phyloP scores from a whole-genome alignment of 495 filamentous ascomycete genomes.

The Annulohypoxylon moriforme region DNA sequence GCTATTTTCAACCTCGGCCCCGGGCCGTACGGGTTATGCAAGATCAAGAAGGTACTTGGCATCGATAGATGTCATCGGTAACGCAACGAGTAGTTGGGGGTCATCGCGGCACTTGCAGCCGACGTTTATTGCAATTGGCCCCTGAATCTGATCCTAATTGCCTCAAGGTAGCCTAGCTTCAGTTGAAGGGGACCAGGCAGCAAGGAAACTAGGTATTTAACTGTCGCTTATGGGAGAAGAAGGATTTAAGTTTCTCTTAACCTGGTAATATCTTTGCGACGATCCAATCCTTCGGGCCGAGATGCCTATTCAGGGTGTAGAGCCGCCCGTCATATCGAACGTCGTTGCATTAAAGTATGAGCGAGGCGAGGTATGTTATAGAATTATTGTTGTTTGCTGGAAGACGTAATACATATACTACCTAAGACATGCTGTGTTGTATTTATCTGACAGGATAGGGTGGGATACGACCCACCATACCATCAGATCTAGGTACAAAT shows the following conservation, averaged over 20 bases:
- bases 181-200: background rate
- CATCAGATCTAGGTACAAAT: background rate
- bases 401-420: background rate
- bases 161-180: background rate
- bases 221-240: background rate
- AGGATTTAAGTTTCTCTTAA: conserved; percentile 7
- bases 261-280: background rate
- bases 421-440: background rate
- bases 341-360: conserved; percentile 10
- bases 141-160: background rate
- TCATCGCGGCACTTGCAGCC: conserved; percentile 9
- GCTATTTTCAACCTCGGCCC: background rate
- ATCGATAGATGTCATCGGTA: conserved; percentile 5
- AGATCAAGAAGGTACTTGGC: conserved; percentile 1
- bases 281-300: conserved; percentile 27
- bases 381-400: background rate
- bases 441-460: no score
- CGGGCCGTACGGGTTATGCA: conserved; percentile 7
- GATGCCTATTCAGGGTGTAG: conserved; percentile 15
- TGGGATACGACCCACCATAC: background rate
- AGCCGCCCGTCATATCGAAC: conserved; percentile 3
- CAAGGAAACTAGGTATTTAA: background rate
- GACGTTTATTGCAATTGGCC: background rate
- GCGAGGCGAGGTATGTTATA: background rate
- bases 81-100: background rate